Evolutionary conservation across 1,139 yeast species (phyloP).

Genomic region (Wickerhamomyces sp.): DNA sequence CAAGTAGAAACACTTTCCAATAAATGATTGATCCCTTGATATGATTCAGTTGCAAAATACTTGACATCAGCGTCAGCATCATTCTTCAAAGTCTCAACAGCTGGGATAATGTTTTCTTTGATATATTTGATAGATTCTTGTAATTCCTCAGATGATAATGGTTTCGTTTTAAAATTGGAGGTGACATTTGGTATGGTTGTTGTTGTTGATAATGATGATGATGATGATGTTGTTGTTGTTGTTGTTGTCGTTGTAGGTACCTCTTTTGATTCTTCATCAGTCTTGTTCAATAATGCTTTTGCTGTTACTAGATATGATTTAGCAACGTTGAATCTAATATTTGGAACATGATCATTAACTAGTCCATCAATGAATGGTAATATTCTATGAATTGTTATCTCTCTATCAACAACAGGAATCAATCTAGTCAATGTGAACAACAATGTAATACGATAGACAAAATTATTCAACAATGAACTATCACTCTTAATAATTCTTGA

Average conservation of each 20-base stretch:
- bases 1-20: not conserved
- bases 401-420: constrained; percentile 59
- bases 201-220: no score
- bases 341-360: constrained; percentile 81
- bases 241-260: no score
- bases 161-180: constrained; percentile 2
- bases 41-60: constrained; percentile 69
- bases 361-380: constrained; percentile 76
- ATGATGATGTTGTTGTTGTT: no score
- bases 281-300: constrained; percentile 38
- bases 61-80: constrained; percentile 90
- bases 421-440: constrained; percentile 80
- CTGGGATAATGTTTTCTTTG: constrained; percentile 52
- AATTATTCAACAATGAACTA: constrained; percentile 39
- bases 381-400: constrained; percentile 56
- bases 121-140: constrained; percentile 37
- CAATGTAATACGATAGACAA: constrained; percentile 88
- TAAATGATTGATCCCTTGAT: constrained; percentile 25
- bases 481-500: constrained; percentile 60
- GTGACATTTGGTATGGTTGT: no score
- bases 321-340: constrained; percentile 92
- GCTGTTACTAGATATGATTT: constrained; percentile 67
- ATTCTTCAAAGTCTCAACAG: constrained; percentile 55
- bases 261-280: constrained; percentile 4
- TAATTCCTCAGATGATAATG: constrained; percentile 12